Evolutionary conservation across 1,284 basidiomycete genomes (phyloP), one percentile per base, ranked within the genome.

Genomic region (Gymnopus androsaceus): DNA sequence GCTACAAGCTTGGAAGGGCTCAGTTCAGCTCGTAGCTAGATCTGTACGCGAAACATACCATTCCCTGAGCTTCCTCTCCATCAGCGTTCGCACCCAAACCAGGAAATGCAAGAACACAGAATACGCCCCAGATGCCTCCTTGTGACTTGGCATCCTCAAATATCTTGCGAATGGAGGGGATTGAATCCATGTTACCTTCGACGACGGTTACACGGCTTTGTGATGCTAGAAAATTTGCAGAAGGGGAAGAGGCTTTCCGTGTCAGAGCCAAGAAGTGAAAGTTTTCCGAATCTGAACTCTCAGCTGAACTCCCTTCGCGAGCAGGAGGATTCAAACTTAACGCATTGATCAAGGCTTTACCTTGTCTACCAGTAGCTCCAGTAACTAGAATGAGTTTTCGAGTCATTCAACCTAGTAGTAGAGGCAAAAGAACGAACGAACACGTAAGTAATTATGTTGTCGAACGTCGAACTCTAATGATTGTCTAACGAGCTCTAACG

Each of bases 261-360:
- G 77, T 78, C 38, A 80, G 59, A 9, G 74, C 77, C 23, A 74
- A 63, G 37, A 76, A 59, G 41, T 66, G 71, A 59, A 76, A 75
- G n/a, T n/a, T n/a, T 2, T 61, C 58, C 14, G 46, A 9, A 23
- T 42, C 28, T 14, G 45, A 8, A 19, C 3, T n/a, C 14, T n/a
- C 17, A 40, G 4, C 17, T 21, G n/a, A n/a, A n/a, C n/a, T n/a
- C n/a, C 36, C 30, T 17, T 11, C 7, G 15, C 14, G n/a, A 31
- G 23, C 17, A 3, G 30, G 9, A 8, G 27, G 38, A 31, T 12
- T 49, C 31, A 36, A 25, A 25, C 31, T 14, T n/a, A 47, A 36
- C 11, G 47, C 28, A 28, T 40, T 3, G 3, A 56, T 56, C 11
- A 44, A 21, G 15, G 55, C 38, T 34, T 40, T 38, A n/a, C 55